These are phyloP conservation scores for Xylariaceae sp. DNA, from an alignment of 2,329 filamentous ascomycete species.

Conservation along the genomic window DNA sequence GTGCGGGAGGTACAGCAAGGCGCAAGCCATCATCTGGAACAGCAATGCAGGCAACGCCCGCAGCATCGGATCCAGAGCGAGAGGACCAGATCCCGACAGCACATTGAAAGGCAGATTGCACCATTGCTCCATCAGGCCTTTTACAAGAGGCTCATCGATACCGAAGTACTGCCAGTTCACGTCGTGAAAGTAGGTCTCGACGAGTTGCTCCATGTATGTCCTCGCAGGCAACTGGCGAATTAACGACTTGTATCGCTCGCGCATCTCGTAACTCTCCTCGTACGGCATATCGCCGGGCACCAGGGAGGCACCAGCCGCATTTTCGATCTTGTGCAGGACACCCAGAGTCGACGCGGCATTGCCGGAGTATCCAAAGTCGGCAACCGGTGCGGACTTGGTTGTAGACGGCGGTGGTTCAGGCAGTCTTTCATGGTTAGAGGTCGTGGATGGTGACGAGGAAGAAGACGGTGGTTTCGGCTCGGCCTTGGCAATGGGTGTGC, in stretches of 20 bases:
- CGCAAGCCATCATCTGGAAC: constrained; percentile 53
- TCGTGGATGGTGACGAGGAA: constrained; percentile 22
- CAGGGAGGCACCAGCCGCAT: constrained; percentile 35
- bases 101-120: constrained; percentile 47
- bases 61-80: constrained; percentile 46
- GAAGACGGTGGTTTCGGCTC: constrained; percentile 24
- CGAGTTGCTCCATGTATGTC: constrained; percentile 49
- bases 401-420: constrained; percentile 26
- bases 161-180: constrained; percentile 56
- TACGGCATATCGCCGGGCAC: constrained; percentile 31
- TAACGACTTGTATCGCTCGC: constrained; percentile 54
- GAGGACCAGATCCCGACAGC: constrained; percentile 45
- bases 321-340: constrained; percentile 52
- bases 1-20: constrained; percentile 48
- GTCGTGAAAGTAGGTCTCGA: constrained; percentile 50
- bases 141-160: constrained; percentile 50
- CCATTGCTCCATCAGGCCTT: constrained; percentile 50
- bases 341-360: constrained; percentile 46
- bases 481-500: constrained; percentile 40
- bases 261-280: constrained; percentile 38
- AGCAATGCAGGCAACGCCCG: constrained; percentile 55
- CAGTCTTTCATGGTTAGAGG: constrained; percentile 16
- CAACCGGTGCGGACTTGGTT: constrained; percentile 39
- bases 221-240: constrained; percentile 54
- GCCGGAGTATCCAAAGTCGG: constrained; percentile 51